phyloP scores from a whole-genome alignment of 1,139 yeast genomes.

The Geotrichum aggregatum region DNA sequence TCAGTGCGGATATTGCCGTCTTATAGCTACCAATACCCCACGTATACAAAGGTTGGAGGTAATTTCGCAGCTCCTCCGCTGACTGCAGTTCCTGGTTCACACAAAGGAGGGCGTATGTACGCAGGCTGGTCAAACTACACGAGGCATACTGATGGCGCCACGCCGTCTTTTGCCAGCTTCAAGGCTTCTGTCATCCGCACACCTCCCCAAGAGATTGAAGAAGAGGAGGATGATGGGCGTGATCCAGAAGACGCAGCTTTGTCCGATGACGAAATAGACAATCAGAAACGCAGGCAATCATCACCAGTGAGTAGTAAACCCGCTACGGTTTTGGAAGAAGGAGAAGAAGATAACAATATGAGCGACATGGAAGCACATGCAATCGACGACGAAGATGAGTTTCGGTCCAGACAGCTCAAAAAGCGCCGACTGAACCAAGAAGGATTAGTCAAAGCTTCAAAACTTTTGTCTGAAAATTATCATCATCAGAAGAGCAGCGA shows the following conservation, averaged over 20 bases:
- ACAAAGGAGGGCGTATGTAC: constrained; percentile 1
- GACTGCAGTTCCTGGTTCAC: constrained; percentile 14
- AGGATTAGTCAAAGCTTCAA: not conserved
- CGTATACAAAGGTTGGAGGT: constrained; percentile 1
- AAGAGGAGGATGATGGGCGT: constrained; percentile 28
- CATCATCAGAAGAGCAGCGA: not conserved
- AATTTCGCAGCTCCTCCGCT: constrained; percentile 8
- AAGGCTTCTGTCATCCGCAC: not conserved
- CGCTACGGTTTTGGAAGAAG: constrained; percentile 4
- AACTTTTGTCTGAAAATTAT: not conserved
- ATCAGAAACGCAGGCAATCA: constrained; percentile 8
- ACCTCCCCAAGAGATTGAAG: constrained; percentile 23
- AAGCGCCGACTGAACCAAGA: constrained; percentile 2
- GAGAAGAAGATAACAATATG: constrained; percentile 21
- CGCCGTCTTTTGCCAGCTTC: constrained; percentile 9
- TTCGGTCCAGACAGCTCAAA: constrained; percentile 11
- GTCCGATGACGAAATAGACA: constrained; percentile 28
- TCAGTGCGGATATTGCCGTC: not conserved
- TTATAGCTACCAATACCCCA: not conserved
- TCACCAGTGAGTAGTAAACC: constrained; percentile 3
- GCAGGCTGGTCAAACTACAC: constrained; percentile 7
- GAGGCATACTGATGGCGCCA: not conserved
- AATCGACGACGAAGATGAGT: constrained; percentile 24
- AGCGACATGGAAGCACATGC: constrained; percentile 21
- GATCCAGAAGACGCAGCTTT: constrained; percentile 35